Percentiles rank a stretch among this genome's conserved stretches.
Conservation (phyloP, 768 basidiomycete species). For the Xanthoconium purpureum region DNA sequence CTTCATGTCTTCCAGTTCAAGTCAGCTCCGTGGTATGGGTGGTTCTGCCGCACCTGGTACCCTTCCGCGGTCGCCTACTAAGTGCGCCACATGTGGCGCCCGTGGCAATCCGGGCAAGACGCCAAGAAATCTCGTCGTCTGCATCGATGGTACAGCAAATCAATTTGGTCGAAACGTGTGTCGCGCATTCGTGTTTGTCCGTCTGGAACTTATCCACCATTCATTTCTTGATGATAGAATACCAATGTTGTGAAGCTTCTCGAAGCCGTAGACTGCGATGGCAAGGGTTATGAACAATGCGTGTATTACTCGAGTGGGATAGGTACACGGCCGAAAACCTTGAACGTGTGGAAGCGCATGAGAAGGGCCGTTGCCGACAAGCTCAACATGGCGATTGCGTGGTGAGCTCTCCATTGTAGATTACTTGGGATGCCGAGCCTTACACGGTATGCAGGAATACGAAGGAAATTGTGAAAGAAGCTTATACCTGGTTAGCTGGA, state of each 20-base stretch:
- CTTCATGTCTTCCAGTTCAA: neutral
- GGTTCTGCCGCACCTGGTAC: neutral
- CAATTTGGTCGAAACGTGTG: slow-evolving; percentile 6
- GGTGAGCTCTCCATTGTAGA: neutral
- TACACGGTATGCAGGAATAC: neutral
- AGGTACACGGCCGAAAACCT: slow-evolving; percentile 2
- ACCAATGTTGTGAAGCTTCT: slow-evolving; percentile 9
- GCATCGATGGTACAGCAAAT: slow-evolving; percentile 8
- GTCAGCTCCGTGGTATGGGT: neutral
- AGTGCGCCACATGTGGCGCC: neutral
- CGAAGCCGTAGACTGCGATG: slow-evolving; percentile 4
- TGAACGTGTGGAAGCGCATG: neutral
- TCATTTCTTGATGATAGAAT: neutral
- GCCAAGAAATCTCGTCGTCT: slow-evolving; percentile 4
- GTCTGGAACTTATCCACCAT: neutral
- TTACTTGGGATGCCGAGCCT: neutral
- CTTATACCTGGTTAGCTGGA: slow-evolving; percentile 5
- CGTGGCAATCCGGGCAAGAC: neutral
- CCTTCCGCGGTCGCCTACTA: neutral
- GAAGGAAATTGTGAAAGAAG: slow-evolving; percentile 7
- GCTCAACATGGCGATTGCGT: slow-evolving; percentile 7
- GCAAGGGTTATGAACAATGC: slow-evolving; percentile 1
- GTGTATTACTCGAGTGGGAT: slow-evolving; percentile 7
- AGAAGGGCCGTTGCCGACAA: slow-evolving; percentile 2
- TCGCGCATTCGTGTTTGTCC: neutral